These are phyloP conservation scores for Fraxinus sp. DNA, from an alignment of 305 asterid species.

Conservation along the genomic window DNA sequence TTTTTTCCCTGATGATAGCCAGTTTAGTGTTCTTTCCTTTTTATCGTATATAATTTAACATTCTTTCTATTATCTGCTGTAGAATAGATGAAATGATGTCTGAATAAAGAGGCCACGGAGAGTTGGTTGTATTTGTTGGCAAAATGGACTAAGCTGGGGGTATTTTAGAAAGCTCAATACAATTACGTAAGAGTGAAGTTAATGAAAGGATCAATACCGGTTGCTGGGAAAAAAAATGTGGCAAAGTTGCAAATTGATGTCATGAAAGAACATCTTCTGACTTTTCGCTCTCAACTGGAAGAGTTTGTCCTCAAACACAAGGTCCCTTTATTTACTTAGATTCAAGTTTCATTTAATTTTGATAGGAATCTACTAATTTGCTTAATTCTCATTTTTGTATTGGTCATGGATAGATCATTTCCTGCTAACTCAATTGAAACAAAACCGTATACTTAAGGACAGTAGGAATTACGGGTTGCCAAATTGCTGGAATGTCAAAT, in stretches of 20 bases:
- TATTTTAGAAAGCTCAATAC: conserved; percentile 38
- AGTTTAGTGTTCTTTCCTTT: background rate
- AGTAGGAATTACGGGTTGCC: background rate
- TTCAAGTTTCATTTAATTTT: too few species aligned
- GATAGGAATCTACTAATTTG: too few species aligned
- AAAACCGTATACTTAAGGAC: background rate
- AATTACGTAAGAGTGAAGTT: conserved; percentile 29
- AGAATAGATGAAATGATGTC: conserved; percentile 97
- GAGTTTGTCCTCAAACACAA: conserved; percentile 92
- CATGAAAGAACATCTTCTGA: conserved; percentile 86
- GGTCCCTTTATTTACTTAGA: conserved; percentile 35
- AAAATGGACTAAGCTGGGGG: conserved; percentile 45
- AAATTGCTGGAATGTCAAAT: background rate
- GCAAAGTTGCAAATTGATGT: conserved; percentile 92
- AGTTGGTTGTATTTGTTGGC: conserved; percentile 55
- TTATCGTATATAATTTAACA: background rate
- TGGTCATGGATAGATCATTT: background rate
- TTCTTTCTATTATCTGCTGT: conserved; percentile 26
- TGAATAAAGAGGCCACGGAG: conserved; percentile 64
- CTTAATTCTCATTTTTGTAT: background rate
- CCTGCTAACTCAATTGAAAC: background rate
- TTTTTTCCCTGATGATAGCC: background rate
- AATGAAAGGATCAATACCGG: conserved; percentile 73
- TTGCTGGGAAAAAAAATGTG: conserved; percentile 80
- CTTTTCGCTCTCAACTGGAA: conserved; percentile 92